Evolutionary conservation across 179 eudicot genomes (phyloP), one percentile per base, ranked within the genome.

Genomic region (Gypsophila paniculata): DNA sequence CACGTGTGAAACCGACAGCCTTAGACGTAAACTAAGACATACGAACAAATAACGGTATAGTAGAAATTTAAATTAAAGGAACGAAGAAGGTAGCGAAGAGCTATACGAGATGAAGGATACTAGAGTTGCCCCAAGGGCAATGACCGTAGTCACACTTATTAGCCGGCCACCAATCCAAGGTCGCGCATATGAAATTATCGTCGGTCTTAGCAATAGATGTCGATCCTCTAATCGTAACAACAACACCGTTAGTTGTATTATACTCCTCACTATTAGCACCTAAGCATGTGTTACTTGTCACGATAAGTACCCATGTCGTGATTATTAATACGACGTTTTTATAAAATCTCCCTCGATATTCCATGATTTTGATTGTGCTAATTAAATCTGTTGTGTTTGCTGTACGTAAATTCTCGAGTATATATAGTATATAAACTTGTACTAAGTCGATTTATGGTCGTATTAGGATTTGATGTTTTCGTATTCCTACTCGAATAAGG

Each of bases 91-190:
- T 49, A 58, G 59, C 19, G 39, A 6, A n/a, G 21, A 59, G 17
- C 5, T 42, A 21, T 60, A 88, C 93, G 71, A 85, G 82, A 77
- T 86, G 81, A 9, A 83, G 76, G 60, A 85, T 61, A 34, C 85
- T 80, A 32, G 89, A 73, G 4, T 46, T 46, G 17, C 1, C 0
- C 93, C 93, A 88, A 1, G 89, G 86, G 29, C 90, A 88, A 29
- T 78, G 79, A 73, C 75, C 70, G 25, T 85, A 85, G 38, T 86
- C 80, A 53, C 90, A 88, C 63, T 86, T 85, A 11, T 72, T 67
- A 0, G 34, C n/a, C 0, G 93, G 93, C 93, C 93, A 88, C 85
- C 87, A 88, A 73, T 88, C 93, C 21, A 88, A 21, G 7, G 93
- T 88, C 0, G 87, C 89, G 34, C 93, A 88, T 0, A 88, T 69